phyloP scores from a whole-genome alignment of 192 early-diverging fungal species.

The Backusella morwellensis region DNA sequence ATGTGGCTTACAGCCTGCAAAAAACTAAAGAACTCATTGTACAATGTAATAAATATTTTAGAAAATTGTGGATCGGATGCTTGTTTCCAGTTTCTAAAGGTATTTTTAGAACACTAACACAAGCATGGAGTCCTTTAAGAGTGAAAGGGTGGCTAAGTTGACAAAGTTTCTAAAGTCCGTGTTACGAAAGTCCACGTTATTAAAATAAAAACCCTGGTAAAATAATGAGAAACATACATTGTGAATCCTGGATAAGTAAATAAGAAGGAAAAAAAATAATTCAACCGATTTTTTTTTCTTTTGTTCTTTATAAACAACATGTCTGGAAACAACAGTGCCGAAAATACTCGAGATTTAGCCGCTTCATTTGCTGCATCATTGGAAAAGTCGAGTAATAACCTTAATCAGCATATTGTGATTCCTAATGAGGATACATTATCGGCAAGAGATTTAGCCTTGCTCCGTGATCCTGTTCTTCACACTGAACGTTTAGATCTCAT shows the following conservation, averaged over 20 bases:
- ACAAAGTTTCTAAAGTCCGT: too few species aligned
- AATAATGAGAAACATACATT: neutral
- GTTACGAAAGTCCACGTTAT: too few species aligned
- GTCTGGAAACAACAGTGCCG: neutral
- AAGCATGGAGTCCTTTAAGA: too few species aligned
- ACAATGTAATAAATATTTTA: too few species aligned
- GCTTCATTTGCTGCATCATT: neutral
- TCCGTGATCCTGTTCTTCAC: slow-evolving; percentile 26
- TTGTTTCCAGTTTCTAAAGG: too few species aligned
- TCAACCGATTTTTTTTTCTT: neutral
- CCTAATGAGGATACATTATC: neutral
- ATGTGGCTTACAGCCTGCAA: too few species aligned
- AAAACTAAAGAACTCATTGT: too few species aligned
- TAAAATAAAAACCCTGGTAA: neutral
- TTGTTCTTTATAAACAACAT: neutral
- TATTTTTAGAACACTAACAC: too few species aligned
- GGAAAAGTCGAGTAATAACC: neutral
- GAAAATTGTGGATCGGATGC: too few species aligned
- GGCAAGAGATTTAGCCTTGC: slow-evolving; percentile 19
- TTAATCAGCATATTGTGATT: neutral
- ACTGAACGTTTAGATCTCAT: slow-evolving; percentile 27
- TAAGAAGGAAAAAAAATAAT: neutral
- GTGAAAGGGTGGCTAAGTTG: too few species aligned
- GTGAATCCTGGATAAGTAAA: neutral
- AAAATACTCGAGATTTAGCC: neutral